A percentile compares a stretch with the other conserved stretches of the same genome.
Evolutionary conservation across 768 basidiomycete species (phyloP).

Genomic region (Rhodosporidiobolus odoratus): DNA sequence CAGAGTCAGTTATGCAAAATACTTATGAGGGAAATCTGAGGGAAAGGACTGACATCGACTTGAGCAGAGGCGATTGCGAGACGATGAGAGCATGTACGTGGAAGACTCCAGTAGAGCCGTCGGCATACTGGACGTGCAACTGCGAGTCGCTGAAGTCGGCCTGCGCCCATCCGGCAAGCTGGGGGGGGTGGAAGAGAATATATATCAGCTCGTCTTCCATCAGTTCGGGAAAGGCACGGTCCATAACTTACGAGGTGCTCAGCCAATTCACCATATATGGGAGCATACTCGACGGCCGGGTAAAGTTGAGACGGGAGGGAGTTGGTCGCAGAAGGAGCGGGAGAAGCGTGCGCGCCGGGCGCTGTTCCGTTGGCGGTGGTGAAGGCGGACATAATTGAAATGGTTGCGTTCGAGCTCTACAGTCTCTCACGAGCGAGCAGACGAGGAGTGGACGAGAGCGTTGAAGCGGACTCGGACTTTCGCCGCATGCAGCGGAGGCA

Average conservation of each 20-base stretch:
- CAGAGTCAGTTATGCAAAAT: neutral
- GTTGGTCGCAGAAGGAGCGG: too few species aligned
- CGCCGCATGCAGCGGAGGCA: too few species aligned
- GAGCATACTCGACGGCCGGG: too few species aligned
- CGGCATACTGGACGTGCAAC: neutral
- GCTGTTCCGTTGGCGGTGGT: too few species aligned
- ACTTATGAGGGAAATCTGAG: neutral
- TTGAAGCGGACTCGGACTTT: too few species aligned
- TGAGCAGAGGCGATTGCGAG: slow-evolving; percentile 10
- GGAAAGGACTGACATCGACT: neutral
- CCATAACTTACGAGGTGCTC: slow-evolving; percentile 6
- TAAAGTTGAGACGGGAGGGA: too few species aligned
- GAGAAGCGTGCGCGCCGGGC: too few species aligned
- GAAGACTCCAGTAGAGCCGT: neutral
- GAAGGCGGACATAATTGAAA: too few species aligned
- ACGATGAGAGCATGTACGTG: slow-evolving; percentile 9
- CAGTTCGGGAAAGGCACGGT: neutral
- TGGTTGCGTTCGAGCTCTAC: too few species aligned
- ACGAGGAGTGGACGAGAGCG: too few species aligned
- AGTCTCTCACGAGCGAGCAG: too few species aligned
- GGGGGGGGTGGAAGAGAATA: neutral
- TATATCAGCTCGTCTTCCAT: neutral
- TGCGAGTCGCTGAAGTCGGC: neutral
- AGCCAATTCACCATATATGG: neutral
- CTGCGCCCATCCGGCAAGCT: neutral